Evolutionary conservation across 2,329 filamentous ascomycete species (phyloP), one percentile per base, ranked within the genome.

Genomic region (Fusarium tjaetaba): DNA sequence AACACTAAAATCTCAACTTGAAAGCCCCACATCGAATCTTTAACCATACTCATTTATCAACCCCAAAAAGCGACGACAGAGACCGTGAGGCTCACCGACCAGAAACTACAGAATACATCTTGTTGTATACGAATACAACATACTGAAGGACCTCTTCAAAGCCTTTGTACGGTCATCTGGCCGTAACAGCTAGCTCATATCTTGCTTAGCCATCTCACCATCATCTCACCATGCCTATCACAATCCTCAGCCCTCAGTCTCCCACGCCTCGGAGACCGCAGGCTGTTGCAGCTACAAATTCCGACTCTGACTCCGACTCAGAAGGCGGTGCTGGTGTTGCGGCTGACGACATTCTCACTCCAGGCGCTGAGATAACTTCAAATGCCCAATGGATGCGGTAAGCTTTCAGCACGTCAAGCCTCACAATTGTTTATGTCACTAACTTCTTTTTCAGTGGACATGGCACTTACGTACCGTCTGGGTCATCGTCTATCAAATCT

Each of bases 341-440:
- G 36, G 83, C 84, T 62, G 74, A 78, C 77, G 84, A 88, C 41
- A 92, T 98, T 75, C 92, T 97, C 76, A 97, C 95, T 2, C 96
- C 96, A 2, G 96, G 96, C 79, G 93, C 97, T 80, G 85, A 93
- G 69, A 94, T 98, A 77, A 98, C 96, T 16, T 89, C 92, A 73
- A 95, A 98, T 82, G 89, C 94, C n/a, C 95, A 98, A 86, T 98
- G 94, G 94, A 98, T 98, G 96, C 91, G 91, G 89, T 91, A 83
- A 59, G 85, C 73, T 41, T 45, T 43, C 41, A 45, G 38, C 52
- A 46, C 62, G 41, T 34, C 32, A 64, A 46, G 69, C 56, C 28
- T 61, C 49, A 53, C 46, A 41, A 45, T 45, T 32, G 26, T 48
- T 46, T 16, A 46, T 36, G 28, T 34, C 68, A 60, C 65, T 75